Percentiles rank a stretch among this genome's conserved stretches.
These are phyloP conservation scores for Phialophora expanda DNA, from an alignment of 2,329 filamentous ascomycete species.

Conservation along the genomic window DNA sequence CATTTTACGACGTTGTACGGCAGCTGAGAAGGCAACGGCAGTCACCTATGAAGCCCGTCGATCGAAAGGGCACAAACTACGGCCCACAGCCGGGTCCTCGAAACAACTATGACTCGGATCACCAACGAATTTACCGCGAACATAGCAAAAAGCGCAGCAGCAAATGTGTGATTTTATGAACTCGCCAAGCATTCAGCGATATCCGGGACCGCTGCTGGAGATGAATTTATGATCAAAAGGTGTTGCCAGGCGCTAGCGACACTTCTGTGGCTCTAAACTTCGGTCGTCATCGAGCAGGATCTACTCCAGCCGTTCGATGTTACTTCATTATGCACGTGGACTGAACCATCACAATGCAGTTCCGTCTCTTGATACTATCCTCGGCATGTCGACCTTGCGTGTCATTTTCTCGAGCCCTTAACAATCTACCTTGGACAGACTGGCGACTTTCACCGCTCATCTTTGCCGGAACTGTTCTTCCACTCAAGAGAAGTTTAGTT, in stretches of 20 bases:
- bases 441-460: constrained; percentile 15
- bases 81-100: constrained; percentile 23
- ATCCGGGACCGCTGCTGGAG: constrained; percentile 9
- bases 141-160: constrained; percentile 31
- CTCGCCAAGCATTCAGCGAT: constrained; percentile 3
- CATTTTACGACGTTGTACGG: constrained; percentile 95
- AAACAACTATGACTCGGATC: constrained; percentile 28
- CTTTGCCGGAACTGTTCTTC: constrained; percentile 17
- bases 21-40: constrained; percentile 84
- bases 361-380: constrained; percentile 2
- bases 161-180: constrained; percentile 39
- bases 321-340: constrained; percentile 8
- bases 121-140: constrained; percentile 35
- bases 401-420: not conserved
- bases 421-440: constrained; percentile 4
- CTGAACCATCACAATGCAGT: not conserved
- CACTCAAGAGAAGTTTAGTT: constrained; percentile 3
- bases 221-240: constrained; percentile 24
- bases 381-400: constrained; percentile 9
- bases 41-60: constrained; percentile 42
- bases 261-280: not conserved
- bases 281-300: not conserved
- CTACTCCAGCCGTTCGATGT: constrained; percentile 5
- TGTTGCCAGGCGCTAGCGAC: constrained; percentile 17
- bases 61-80: constrained; percentile 32